Conservation (phyloP, 2,329 filamentous ascomycete genomes). For the Trichoderma harzianum region DNA sequence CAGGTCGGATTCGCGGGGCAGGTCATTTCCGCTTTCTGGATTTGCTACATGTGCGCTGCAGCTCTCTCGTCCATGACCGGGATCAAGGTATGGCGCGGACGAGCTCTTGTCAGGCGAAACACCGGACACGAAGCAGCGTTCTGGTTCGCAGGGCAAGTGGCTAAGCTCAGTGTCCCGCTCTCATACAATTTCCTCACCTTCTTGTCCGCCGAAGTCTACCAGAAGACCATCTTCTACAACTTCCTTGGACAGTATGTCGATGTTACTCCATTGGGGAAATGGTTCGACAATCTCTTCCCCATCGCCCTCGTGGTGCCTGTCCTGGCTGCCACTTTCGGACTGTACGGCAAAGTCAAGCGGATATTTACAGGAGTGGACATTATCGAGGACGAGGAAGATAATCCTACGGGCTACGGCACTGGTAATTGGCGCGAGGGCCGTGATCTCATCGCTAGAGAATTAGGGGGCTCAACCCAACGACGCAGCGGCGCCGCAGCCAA, state of each 20-base stretch:
- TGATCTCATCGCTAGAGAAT: slow-evolving; percentile 83
- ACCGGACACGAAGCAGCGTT: slow-evolving; percentile 91
- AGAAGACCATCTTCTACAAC: slow-evolving; percentile 76
- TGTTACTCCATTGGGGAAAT: slow-evolving; percentile 74
- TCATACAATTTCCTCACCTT: slow-evolving; percentile 97
- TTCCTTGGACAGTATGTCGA: slow-evolving; percentile 84
- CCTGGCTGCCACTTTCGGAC: slow-evolving; percentile 77
- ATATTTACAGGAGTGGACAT: slow-evolving; percentile 74
- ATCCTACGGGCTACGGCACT: slow-evolving; percentile 64
- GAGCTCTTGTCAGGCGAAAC: slow-evolving; percentile 83
- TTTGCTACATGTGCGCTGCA: slow-evolving; percentile 92
- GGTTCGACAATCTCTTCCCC: slow-evolving; percentile 87
- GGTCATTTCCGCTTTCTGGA: slow-evolving; percentile 78
- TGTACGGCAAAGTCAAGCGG: slow-evolving; percentile 79
- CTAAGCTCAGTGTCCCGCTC: slow-evolving; percentile 86
- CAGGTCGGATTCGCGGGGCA: slow-evolving; percentile 86
- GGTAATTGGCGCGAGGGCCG: slow-evolving; percentile 90
- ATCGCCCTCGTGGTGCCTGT: slow-evolving; percentile 84
- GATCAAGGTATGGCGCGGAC: slow-evolving; percentile 95
- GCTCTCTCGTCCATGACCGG: slow-evolving; percentile 85
- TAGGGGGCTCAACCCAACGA: slow-evolving; percentile 59
- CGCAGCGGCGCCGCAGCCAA: slow-evolving; percentile 44
- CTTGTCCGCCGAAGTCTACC: slow-evolving; percentile 67
- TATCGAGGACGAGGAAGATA: slow-evolving; percentile 69
- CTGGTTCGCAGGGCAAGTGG: slow-evolving; percentile 93